Evolutionary conservation across 1,284 basidiomycete genomes (phyloP).

Genomic region (Microbotryomycetes sp.): DNA sequence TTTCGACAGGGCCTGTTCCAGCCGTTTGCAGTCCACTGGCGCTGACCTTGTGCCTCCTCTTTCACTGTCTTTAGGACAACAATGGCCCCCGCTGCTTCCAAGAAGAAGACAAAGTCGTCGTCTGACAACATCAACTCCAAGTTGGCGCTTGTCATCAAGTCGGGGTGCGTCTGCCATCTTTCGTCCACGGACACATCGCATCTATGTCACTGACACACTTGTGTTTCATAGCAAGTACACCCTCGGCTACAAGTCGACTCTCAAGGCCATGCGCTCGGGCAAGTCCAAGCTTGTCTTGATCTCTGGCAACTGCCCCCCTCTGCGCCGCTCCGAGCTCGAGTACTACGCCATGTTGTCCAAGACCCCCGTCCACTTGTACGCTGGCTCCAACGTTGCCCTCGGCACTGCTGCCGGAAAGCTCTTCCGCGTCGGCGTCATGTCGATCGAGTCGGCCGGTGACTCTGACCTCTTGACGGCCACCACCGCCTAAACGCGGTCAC

Average conservation of each 20-base stretch:
- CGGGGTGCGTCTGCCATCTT: slow-evolving; percentile 41
- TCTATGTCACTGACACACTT: not conserved
- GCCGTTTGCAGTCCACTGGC: not conserved
- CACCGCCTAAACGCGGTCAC: slow-evolving; percentile 10
- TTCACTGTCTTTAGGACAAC: not conserved
- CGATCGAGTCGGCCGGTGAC: slow-evolving; percentile 93
- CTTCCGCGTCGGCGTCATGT: slow-evolving; percentile 99
- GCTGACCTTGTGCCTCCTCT: not conserved
- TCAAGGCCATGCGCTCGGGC: slow-evolving; percentile 97
- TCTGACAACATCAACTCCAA: slow-evolving; percentile 88
- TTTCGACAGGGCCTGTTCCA: too few relatives aligned
- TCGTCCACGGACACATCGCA: not conserved
- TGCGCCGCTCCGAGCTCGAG: slow-evolving; percentile 98
- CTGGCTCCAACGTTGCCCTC: slow-evolving; percentile 81
- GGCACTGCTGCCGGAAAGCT: slow-evolving; percentile 99
- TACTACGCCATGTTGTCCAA: slow-evolving; percentile 95
- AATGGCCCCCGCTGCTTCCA: slow-evolving; percentile 28
- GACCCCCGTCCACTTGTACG: slow-evolving; percentile 37
- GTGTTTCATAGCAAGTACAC: slow-evolving; percentile 59
- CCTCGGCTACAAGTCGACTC: slow-evolving; percentile 90
- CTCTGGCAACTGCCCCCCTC: slow-evolving; percentile 96
- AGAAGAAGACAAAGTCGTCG: slow-evolving; percentile 37
- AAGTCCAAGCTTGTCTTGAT: slow-evolving; percentile 99
- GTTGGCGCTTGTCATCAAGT: slow-evolving; percentile 97
- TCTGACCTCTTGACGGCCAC: slow-evolving; percentile 63